These are phyloP conservation scores for Venturiaceae sp. DNA, from an alignment of 2,329 filamentous ascomycete genomes.

Conservation along the genomic window DNA sequence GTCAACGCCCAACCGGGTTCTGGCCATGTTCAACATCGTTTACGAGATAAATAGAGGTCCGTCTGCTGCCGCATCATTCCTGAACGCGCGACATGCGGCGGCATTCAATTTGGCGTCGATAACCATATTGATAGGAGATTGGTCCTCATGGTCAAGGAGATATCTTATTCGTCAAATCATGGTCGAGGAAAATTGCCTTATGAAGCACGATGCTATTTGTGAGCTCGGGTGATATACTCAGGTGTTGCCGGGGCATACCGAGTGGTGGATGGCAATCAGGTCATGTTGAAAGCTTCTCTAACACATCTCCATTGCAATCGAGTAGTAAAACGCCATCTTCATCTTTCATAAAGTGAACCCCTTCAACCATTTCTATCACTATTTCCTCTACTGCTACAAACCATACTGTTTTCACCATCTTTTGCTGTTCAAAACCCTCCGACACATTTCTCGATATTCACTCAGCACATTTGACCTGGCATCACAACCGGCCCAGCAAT, in stretches of 20 bases:
- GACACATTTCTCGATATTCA: not conserved
- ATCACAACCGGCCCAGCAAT: too few relatives aligned
- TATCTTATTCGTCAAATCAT: not conserved
- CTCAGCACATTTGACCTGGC: too few relatives aligned
- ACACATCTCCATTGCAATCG: not conserved
- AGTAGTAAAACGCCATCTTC: not conserved
- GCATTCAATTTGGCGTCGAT: not conserved
- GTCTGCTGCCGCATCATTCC: not conserved
- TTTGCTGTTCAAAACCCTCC: not conserved
- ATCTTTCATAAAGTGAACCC: not conserved
- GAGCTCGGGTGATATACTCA: not conserved
- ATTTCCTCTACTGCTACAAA: not conserved
- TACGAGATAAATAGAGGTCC: not conserved
- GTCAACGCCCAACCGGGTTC: too few relatives aligned
- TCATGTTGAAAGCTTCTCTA: not conserved
- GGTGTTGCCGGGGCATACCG: not conserved
- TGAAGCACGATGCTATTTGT: not conserved
- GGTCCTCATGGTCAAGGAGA: not conserved
- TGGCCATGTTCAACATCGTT: not conserved
- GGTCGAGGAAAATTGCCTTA: not conserved
- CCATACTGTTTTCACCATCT: not conserved
- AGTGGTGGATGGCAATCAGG: not conserved
- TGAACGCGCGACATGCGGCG: not conserved
- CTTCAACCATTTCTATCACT: too few relatives aligned
- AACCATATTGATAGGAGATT: not conserved